These are phyloP conservation scores for Corynascus novoguineensis DNA, from an alignment of 495 filamentous ascomycete genomes.

Conservation along the genomic window DNA sequence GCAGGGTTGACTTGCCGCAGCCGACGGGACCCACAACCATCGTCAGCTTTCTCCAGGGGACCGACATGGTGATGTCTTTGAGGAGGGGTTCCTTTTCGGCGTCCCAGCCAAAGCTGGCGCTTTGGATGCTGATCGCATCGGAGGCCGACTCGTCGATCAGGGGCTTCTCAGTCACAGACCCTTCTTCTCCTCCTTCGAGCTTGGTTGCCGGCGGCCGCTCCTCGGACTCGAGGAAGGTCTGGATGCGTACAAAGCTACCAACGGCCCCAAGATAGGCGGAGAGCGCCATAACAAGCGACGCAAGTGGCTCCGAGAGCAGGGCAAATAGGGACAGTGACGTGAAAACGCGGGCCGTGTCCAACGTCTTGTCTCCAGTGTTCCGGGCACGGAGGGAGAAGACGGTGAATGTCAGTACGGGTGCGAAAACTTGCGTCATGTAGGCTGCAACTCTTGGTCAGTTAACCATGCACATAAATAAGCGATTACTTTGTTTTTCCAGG, in stretches of 20 bases:
- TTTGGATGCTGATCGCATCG: conserved; percentile 37
- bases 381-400: conserved; percentile 28
- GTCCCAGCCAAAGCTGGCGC: conserved; percentile 51
- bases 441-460: conserved; percentile 31
- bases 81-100: conserved; percentile 40
- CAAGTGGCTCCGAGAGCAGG: conserved; percentile 53
- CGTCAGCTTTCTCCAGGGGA: conserved; percentile 32
- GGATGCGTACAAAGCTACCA: conserved; percentile 56
- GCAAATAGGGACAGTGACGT: conserved; percentile 58
- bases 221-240: conserved; percentile 49
- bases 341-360: conserved; percentile 50
- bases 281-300: conserved; percentile 52
- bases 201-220: conserved; percentile 22
- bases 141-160: conserved; percentile 7
- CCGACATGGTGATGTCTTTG: conserved; percentile 37
- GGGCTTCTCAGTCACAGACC: background rate
- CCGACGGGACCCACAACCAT: conserved; percentile 57
- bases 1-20: conserved; percentile 55
- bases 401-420: conserved; percentile 41
- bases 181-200: background rate
- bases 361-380: conserved; percentile 29
- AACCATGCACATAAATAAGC: too few relatives aligned
- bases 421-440: conserved; percentile 48
- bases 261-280: conserved; percentile 49
- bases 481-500: too few relatives aligned